Conservation (phyloP, 2,329 filamentous ascomycete species). For the Arthrobotrys iridis region DNA sequence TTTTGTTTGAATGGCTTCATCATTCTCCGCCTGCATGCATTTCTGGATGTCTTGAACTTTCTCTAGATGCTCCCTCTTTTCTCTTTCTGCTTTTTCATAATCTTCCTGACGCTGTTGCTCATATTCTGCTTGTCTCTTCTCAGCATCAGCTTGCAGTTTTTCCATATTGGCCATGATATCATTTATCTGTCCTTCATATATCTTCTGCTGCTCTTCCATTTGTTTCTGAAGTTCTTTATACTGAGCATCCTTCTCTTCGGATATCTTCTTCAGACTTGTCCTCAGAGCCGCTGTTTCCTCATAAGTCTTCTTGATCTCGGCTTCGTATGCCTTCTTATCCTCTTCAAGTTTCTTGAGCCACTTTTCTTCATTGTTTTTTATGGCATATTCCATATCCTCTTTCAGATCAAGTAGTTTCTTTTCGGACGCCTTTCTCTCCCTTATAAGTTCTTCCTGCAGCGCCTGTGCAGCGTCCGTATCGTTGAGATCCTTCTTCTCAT, state of each 20-base stretch:
- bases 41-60: not conserved
- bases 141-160: not conserved
- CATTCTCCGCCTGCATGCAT: not conserved
- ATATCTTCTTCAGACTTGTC: conserved; percentile 1
- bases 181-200: not conserved
- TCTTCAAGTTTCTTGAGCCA: conserved; percentile 1
- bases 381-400: conserved; percentile 7
- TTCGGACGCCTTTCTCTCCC: not conserved
- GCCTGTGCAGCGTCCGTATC: conserved; percentile 9
- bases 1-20: not conserved
- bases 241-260: conserved; percentile 10
- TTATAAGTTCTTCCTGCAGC: conserved; percentile 1
- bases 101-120: not conserved
- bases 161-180: not conserved
- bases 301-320: conserved; percentile 6
- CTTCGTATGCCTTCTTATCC: not conserved
- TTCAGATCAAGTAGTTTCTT: not conserved
- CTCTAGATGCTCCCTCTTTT: not conserved
- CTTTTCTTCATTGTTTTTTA: conserved; percentile 3
- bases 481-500: conserved; percentile 13
- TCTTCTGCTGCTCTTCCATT: not conserved
- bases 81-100: not conserved
- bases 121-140: not conserved
- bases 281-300: not conserved
- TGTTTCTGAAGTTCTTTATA: conserved; percentile 10